A percentile compares a stretch with the other conserved stretches of the same genome.
phyloP scores from a whole-genome alignment of 2,329 filamentous ascomycete genomes.

The Xylariaceae sp. region DNA sequence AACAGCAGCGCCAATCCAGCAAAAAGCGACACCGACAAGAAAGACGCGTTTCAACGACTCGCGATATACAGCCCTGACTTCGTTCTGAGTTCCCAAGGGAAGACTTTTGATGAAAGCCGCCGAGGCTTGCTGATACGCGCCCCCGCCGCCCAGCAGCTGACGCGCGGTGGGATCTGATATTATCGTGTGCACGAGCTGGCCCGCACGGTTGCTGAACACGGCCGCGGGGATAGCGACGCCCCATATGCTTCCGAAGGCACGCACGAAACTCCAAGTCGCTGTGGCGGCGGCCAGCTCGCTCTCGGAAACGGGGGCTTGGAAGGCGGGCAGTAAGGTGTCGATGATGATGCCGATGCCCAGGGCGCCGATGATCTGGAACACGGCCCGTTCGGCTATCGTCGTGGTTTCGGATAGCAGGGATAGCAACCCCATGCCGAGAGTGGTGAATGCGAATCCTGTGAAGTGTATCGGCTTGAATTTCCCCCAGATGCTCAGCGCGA shows the following conservation, averaged over 20 bases:
- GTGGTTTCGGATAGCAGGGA: constrained; percentile 31
- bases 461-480: constrained; percentile 33
- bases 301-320: constrained; percentile 31
- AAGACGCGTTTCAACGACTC: background rate
- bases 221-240: constrained; percentile 37
- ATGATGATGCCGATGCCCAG: constrained; percentile 34
- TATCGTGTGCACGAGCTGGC: background rate
- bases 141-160: background rate
- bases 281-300: constrained; percentile 28
- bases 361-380: constrained; percentile 32
- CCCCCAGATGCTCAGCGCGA: constrained; percentile 21
- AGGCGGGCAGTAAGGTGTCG: constrained; percentile 35
- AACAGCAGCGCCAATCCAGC: background rate
- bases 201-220: constrained; percentile 29
- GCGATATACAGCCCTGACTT: constrained; percentile 1
- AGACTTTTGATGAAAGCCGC: background rate
- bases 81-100: background rate
- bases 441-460: constrained; percentile 33
- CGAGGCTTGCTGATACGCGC: background rate
- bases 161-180: background rate
- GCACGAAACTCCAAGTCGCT: constrained; percentile 35
- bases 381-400: constrained; percentile 31
- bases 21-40: constrained; percentile 1
- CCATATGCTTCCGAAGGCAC: constrained; percentile 37
- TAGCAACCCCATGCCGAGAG: constrained; percentile 38